Evolutionary conservation across 768 basidiomycete species (phyloP), one percentile per base, ranked within the genome.

Genomic region (Suillus bovinus): DNA sequence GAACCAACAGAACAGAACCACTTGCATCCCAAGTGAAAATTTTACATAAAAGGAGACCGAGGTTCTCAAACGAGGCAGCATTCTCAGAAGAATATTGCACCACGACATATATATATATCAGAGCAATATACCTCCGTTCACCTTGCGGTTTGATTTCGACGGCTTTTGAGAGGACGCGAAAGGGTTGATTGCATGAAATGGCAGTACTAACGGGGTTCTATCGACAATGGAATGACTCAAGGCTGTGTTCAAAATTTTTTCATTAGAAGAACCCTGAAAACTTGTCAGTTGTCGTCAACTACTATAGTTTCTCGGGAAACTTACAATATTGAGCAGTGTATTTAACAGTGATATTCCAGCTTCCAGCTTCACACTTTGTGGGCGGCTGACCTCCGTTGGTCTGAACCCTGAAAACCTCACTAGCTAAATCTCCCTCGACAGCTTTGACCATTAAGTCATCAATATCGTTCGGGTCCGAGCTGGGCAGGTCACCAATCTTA

Each of bases 301-400:
- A 5, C 36, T 11, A 38, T 16, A 9, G 14, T 11, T 55, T 5
- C 33, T 34, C 22, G 9, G 22, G 34, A 33, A 47, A 76, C 83
- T 74, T 64, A 84, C 83, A 84, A 66, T 86, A 86, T 62, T 79
- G 79, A 5, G 84, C 70, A 0, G 76, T 74, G 68, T 86, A 86
- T 70, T 82, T 83, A 53, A 86, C 82, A 8, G 71, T 71, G 29
- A 85, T 78, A 20, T 72, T 70, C 29, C 74, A 55, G 8, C 79
- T 74, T 24, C 82, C 84, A 8, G 75, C 67, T 0, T 68, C 71
- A 67, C 82, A 84, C 76, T 81, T 76, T 27, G 81, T 66, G 36
- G 86, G 86, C 44, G 86, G 81, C 52, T 81, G 81, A 17, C 88
- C 87, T 16, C 78, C 81, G 6, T 74, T 67, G 20, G 85, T 88